Evolutionary conservation across 2,329 filamentous ascomycete genomes (phyloP).

Genomic region (Botrytis medusae): DNA sequence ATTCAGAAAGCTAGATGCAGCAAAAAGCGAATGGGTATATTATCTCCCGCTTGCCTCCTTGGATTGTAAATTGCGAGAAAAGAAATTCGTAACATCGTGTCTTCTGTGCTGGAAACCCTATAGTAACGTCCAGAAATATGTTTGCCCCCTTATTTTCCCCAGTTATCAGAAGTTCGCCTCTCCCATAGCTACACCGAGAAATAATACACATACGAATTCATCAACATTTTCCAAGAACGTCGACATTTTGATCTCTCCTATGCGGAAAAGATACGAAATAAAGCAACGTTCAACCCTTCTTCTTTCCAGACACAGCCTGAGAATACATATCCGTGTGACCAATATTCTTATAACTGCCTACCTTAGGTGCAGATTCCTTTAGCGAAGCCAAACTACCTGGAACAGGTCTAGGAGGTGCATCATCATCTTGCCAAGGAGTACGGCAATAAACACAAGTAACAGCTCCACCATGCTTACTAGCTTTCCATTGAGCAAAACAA

Average conservation of each 20-base stretch:
- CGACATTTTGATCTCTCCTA: background rate
- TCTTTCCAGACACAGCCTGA: background rate
- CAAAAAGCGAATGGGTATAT: constrained; percentile 8
- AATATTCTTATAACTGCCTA: constrained; percentile 29
- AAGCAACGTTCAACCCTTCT: background rate
- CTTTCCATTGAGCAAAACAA: constrained; percentile 55
- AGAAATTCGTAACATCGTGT: background rate
- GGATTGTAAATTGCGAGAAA: no score
- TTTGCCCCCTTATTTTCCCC: background rate
- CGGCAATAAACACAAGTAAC: constrained; percentile 63
- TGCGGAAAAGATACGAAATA: background rate
- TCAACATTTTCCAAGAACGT: background rate
- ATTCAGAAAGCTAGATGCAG: background rate
- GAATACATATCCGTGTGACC: constrained; percentile 26
- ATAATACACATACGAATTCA: background rate
- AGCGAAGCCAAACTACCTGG: constrained; percentile 25
- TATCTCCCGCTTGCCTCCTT: no score
- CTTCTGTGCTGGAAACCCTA: background rate
- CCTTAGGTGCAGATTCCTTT: constrained; percentile 27
- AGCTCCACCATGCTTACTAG: constrained; percentile 44
- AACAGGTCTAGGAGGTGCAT: background rate
- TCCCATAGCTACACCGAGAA: background rate
- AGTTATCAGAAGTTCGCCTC: background rate
- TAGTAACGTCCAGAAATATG: background rate
- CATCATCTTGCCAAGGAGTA: constrained; percentile 53